Percentiles rank a stretch among this genome's conserved stretches.
These are phyloP conservation scores for Wilcoxina mikolae DNA, from an alignment of 495 filamentous ascomycete species.

Conservation along the genomic window DNA sequence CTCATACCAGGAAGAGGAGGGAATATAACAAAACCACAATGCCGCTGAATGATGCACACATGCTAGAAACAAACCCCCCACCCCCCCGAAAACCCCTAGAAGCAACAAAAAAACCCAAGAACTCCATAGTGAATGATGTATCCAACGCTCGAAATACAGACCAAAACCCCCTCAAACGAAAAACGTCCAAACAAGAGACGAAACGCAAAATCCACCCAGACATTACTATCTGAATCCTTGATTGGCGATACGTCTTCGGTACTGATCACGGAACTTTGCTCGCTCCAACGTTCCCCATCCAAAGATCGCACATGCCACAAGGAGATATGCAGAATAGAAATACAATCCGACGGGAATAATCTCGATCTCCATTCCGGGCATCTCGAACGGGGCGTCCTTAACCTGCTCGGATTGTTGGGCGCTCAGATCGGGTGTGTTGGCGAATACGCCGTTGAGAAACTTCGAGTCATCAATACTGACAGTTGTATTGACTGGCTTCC, in stretches of 20 bases:
- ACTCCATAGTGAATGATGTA: neutral
- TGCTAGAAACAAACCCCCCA: too few species aligned
- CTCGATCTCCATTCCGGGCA: constrained; percentile 51
- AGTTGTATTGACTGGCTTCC: constrained; percentile 39
- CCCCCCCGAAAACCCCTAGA: neutral
- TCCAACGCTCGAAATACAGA: too few species aligned
- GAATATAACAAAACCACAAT: neutral
- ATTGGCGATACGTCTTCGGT: constrained; percentile 37
- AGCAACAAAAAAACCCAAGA: neutral
- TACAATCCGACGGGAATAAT: constrained; percentile 55
- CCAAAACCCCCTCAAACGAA: neutral
- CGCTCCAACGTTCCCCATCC: constrained; percentile 44
- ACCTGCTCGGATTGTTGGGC: constrained; percentile 30
- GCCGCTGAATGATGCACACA: neutral
- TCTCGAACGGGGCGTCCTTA: constrained; percentile 39
- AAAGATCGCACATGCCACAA: constrained; percentile 41
- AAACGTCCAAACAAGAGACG: neutral
- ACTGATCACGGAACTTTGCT: constrained; percentile 48
- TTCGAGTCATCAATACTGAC: constrained; percentile 50
- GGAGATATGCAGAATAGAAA: constrained; percentile 47
- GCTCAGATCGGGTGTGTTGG: constrained; percentile 35
- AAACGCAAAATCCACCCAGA: neutral
- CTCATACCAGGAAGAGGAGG: neutral
- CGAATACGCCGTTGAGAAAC: constrained; percentile 56
- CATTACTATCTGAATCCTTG: neutral